These are phyloP conservation scores for Phytophthora quininea DNA, from an alignment of 352 stramenopile species.

Conservation along the genomic window DNA sequence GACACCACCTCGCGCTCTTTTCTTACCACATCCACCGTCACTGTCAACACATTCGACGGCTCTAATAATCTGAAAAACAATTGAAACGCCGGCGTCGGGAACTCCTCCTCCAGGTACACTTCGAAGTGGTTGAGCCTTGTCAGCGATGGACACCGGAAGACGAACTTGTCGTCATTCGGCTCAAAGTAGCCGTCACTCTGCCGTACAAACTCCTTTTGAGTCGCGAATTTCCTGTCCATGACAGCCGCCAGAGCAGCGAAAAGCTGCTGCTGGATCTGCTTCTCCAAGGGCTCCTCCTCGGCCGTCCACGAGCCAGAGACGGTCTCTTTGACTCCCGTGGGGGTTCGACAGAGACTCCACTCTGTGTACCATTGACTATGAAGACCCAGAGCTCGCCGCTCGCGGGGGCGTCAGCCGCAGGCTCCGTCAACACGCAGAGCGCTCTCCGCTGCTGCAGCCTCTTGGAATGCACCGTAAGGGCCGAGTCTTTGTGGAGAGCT, in stretches of 20 bases:
- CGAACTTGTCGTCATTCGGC: slow-evolving; percentile 64
- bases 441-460: slow-evolving; percentile 48
- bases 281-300: slow-evolving; percentile 10
- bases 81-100: slow-evolving; percentile 48
- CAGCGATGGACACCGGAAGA: slow-evolving; percentile 66
- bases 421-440: slow-evolving; percentile 33
- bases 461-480: slow-evolving; percentile 34
- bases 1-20: slow-evolving; percentile 25
- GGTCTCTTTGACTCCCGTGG: slow-evolving; percentile 35
- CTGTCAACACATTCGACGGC: slow-evolving; percentile 49
- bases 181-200: slow-evolving; percentile 40
- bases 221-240: slow-evolving; percentile 38
- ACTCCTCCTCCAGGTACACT: slow-evolving; percentile 64
- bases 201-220: slow-evolving; percentile 50
- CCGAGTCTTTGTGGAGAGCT: slow-evolving; percentile 17
- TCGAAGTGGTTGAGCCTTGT: slow-evolving; percentile 65
- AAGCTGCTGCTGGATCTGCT: slow-evolving; percentile 38
- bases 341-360: slow-evolving; percentile 34
- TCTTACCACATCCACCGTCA: slow-evolving; percentile 55
- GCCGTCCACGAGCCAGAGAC: slow-evolving; percentile 24
- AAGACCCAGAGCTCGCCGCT: slow-evolving; percentile 57
- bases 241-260: slow-evolving; percentile 48
- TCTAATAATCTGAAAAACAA: slow-evolving; percentile 56
- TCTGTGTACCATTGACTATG: slow-evolving; percentile 46
- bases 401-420: background rate